Base-by-base conservation (phyloP, 495 filamentous ascomycete species). In the Hypoxylon perforatum region DNA sequence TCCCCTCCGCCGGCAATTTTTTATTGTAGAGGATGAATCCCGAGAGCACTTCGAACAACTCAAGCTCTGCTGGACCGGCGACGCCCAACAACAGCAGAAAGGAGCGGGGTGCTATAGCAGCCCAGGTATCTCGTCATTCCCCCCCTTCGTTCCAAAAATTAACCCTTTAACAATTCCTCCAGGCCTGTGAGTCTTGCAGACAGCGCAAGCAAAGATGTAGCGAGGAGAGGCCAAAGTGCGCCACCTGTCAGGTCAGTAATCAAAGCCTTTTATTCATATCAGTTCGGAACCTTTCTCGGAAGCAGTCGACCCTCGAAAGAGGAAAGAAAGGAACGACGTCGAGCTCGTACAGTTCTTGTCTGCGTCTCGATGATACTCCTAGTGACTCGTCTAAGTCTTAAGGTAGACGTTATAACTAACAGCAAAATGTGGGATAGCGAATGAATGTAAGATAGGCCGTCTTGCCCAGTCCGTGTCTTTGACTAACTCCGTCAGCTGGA, bases 131-230 rank as follows among this genome's bases (percentile, higher is more conserved):
- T 64, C 56, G 28, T 57, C 63, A 17, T 17, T 30, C 48, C 39
- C 18, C 49, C 38, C 36, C 30, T 47, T 35, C 21, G 28, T 51
- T 18, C 8, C 33, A 38, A 0, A 25, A 8, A 19, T 17, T 52
- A 2, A 36, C 39, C n/a, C 50, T 46, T 61, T 59, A 48, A 61
- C 57, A 41, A 28, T 48, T 21, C 11, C 12, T 21, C 36, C 8
- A 70, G 91, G 92, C 67, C 21, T 96, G 92, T 77, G 91, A 93
- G 79, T 95, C 92, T 25, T 96, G 92, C 73, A 84, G 92, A 49
- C 81, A 85, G 46, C 85, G 92, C 35, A 96, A 96, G 83, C 94
- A 95, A 76, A 93, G 92, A 80, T 96, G 92, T 74, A 92, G 95
- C 73, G 92, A 96, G 73, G 85, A 87, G 72, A 90, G 94, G 70